Base-by-base conservation (phyloP, 2,329 filamentous ascomycete species). In the Arachnomyces sp. region DNA sequence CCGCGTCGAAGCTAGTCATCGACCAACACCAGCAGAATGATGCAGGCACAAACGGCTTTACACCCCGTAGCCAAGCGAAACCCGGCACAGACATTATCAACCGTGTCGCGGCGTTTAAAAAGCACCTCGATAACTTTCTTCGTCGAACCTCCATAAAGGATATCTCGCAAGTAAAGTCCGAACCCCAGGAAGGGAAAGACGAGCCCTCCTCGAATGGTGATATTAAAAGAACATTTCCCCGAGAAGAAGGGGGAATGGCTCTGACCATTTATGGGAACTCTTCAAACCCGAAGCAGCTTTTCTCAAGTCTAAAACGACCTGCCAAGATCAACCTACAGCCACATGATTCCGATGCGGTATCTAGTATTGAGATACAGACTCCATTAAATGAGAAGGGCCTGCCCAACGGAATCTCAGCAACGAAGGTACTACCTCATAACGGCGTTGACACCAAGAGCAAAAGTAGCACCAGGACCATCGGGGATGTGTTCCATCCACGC, bases 251-350 rank as follows among this genome's bases (percentile, higher is more conserved):
- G 9, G 20, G 69, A 46, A 66, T 79, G 12, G 81, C 90, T 4
- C 68, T 95, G 43, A 90, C 85, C 1, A 68, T 94, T 1, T 81
- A 80, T 49, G 87, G 85, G 40, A 83, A 80, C 49, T 83, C 83
- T 31, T 79, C 81, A 2, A 79, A 79, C 34, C 74, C 84, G 28
- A 82, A 80, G 50, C 84, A 90, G 44, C 69, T 95, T 3, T 95
- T 92, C 59, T 94, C 90, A 3, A 94, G 89, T 60, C 68, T 94
- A 36, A 84, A 83, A 48, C 71, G 75, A 40, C 58, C 61, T 2
- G 50, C 57, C 33, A 56, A 56, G 29, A 50, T 58, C 17, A 53
- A 57, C n/a, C 36, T 57, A 32, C 53, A 58, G 15, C 60, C 59
- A 5, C 54, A 65, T 11, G 61, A 65, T 25, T 54, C 61, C 9